Percentiles rank a stretch among this genome's conserved stretches.
Evolutionary conservation across 768 basidiomycete species (phyloP).

Genomic region (Naganishia kalamii): DNA sequence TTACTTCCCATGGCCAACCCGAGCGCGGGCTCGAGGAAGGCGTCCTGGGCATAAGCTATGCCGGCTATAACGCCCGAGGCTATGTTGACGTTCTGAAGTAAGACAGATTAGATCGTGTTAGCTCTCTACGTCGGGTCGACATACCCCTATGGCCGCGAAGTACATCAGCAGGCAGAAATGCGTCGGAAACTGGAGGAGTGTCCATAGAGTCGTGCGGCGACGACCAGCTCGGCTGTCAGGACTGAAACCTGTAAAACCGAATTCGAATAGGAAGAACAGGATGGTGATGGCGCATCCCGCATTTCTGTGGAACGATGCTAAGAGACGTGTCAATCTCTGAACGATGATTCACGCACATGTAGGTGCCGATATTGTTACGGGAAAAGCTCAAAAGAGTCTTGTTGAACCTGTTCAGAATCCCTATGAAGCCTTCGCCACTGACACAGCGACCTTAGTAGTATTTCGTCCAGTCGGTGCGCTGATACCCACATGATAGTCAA

Average conservation of each 20-base stretch:
- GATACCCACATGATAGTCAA: background rate
- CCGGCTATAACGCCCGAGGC: background rate
- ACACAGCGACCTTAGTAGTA: background rate
- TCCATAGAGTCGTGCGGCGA: background rate
- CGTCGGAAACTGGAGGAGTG: background rate
- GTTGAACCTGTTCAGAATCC: background rate
- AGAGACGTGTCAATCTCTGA: background rate
- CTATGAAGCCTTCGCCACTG: slow-evolving; percentile 3
- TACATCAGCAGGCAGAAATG: background rate
- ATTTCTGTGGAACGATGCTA: background rate
- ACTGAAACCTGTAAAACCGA: background rate
- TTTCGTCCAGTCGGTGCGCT: background rate
- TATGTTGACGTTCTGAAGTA: background rate
- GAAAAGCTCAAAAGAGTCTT: background rate
- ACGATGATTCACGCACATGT: background rate
- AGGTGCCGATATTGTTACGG: background rate
- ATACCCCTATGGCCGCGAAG: background rate
- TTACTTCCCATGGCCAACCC: too few species aligned
- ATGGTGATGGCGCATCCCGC: background rate
- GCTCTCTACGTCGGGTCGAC: background rate
- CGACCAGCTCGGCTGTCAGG: background rate
- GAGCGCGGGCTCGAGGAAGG: background rate
- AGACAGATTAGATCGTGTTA: background rate
- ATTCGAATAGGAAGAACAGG: background rate
- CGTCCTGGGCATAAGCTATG: background rate